Base-by-base conservation (phyloP, 2,329 filamentous ascomycete genomes). In the Aspergillus brunneoviolaceus region DNA sequence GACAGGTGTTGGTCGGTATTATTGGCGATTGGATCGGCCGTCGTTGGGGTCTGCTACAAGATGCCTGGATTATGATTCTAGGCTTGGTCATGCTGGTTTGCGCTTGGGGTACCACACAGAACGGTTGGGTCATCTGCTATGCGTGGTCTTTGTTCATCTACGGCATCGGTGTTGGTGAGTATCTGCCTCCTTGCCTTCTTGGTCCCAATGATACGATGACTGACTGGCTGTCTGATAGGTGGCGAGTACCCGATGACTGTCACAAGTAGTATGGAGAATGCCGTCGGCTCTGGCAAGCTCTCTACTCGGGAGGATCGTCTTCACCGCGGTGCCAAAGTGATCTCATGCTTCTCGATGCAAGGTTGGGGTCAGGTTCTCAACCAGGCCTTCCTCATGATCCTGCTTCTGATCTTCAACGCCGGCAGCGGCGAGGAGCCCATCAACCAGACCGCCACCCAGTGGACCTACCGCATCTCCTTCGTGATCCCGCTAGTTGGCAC, bases 391-490 rank as follows among this genome's bases (percentile, higher is more conserved):
- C 53, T 55, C 27, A 55, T 55, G 53, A 55, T 55, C 21, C 27
- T 55, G 53, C 53, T 55, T 21, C 45, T 55, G 6, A 55, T 55
- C 53, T 55, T 55, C 53, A 55, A 55, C 4, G 53, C 53, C 11
- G 53, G 53, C 27, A 55, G 53, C 42, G 53, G 53, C n/a, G 11
- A 49, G 7, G 53, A 55, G 53, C 53, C 53, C 19, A 55, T 55
- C 27, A 55, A 35, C 45, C n/a, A 55, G 7, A 55, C 25, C 9
- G 48, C 47, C 45, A 23, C 42, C 53, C 53, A 55, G 29, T 55
- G 53, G 53, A 55, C 53, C 53, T 55, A 55, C 53, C 53, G 53
- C 23, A 55, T 55, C 42, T 55, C 53, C 19, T 55, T 55, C n/a
- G 53, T 55, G 42, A 55, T 55, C 3, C 53, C 53, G 2, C 29